Evolutionary conservation across 1,139 yeast genomes (phyloP), one percentile per base, ranked within the genome.

Genomic region (Lodderomyces parapsilosis): DNA sequence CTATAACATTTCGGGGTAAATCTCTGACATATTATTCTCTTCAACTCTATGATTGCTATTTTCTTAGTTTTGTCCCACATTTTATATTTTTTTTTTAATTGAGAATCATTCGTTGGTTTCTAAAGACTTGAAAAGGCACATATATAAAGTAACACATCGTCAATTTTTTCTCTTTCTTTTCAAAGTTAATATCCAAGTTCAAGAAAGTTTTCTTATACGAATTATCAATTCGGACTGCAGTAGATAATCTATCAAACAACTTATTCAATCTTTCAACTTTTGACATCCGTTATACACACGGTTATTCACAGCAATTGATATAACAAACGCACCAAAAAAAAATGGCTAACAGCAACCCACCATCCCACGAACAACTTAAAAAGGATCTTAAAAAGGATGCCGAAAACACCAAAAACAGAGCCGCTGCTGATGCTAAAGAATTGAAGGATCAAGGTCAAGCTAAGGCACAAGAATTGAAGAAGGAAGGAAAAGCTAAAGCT

Each of bases 371-470:
- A 44, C 58, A 48, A 46, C 30, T 57, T 52, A 45, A 38, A 59
- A 62, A 36, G 61, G 68, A 42, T 60, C 64, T 43, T 43, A 63
- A 63, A 53, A 55, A 59, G 41, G 58, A 61, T 30, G 53, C 55
- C 20, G 48, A 53, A 40, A 53, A 55, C 30, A 51, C 54, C 36
- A 54, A 52, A 39, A 51, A 62, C 35, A 55, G 53, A 19, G 55
- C 51, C 22, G 40, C 58, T 27, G 45, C 43, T 19, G 31, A 41
- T 9, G 43, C 56, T 34, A 40, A 46, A 3, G 35, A 39, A 23
- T 35, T 38, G 18, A 37, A 36, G 28, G 33, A 40, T 14, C 39
- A 47, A 38, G 49, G 47, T 35, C 27, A 38, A 35, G 39, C 38
- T 8, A 40, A 31, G 34, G 56, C 54, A 27, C 43, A 53, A 28